Evolutionary conservation across 2,329 filamentous ascomycete species (phyloP), one percentile per base, ranked within the genome.

Genomic region (Nigrospora oryzae): DNA sequence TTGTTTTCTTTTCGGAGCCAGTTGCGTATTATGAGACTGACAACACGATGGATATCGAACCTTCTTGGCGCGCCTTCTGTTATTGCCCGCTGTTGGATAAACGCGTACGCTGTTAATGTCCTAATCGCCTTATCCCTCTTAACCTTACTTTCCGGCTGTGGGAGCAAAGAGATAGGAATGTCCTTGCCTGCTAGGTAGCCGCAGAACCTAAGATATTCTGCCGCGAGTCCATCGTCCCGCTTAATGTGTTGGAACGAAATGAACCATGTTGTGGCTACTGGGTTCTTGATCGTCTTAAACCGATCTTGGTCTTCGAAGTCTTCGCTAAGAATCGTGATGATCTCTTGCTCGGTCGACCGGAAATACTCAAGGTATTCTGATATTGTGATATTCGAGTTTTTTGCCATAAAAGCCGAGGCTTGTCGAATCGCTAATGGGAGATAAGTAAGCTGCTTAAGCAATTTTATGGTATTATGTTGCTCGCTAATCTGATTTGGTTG

Each of bases 391-490:
- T 58, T 45, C 3, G 56, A 55, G 4, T 38, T 19, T 2, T 33
- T 63, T 41, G 57, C 56, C 44, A 73, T 55, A 38, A 68, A 72
- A 3, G 66, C 64, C 5, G 62, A 57, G 3, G 68, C 68, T 48
- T 70, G 66, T 5, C 56, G 49, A 34, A 71, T 69, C 4, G 68
- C 67, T 13, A 71, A 51, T 0, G 68, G 69, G 17, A 73, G 62
- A 46, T 53, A 63, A 1, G 56, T 57, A 10, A 73, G 60, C 41
- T 63, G 49, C 4, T 49, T 28, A 3, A 67, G 50, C 2, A 68
- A 49, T 7, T 58, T 45, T 14, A 32, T 42, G 4, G 45, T 44
- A 3, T 37, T 37, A 4, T 15, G 7, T 15, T 49, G 38, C 11
- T 56, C 45, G 5, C 49, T 14, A 1, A 51, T 23, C 4, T 56